Evolutionary conservation across 2,329 filamentous ascomycete species (phyloP), one percentile per base, ranked within the genome.

Genomic region (Neopestalotiopsis sp.): DNA sequence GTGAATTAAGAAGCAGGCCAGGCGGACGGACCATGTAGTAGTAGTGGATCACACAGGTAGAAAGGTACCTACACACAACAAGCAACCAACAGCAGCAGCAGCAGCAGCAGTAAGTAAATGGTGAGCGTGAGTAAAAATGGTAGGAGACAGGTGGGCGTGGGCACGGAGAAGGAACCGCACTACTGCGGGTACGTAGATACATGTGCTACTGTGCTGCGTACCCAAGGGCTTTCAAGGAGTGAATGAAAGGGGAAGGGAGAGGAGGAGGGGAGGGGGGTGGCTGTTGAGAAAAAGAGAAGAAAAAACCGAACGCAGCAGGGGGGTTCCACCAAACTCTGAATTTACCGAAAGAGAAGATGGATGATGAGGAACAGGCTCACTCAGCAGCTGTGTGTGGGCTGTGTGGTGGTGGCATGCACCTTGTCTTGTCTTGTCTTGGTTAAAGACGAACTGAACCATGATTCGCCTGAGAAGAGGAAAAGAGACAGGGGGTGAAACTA

Each of bases 361-460:
- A 56, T 38, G 34, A 38, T 6, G 34, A 52, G 45, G 42, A 20
- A 52, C 17, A 52, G n/a, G 45, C 45, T 52, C 45, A 52, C 24
- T 59, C 24, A 34, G 57, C 57, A 28, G 57, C 59, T 30, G 30
- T 62, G 34, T 10, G 59, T 20, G 59, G 30, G n/a, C 32, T 30
- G 59, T 34, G 34, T 20, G 30, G 34, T 30, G 13, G 64, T 57
- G 65, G 65, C 56, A 67, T 45, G 52, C 56, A 60, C 65, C 65
- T 32, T 59, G 65, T 38, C 34, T 42, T 52, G 49, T 32, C 57
- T 59, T 59, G 57, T 59, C 57, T 59, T 52, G 45, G 45, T 52
- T 52, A 59, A 34, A 40, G 32, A 62, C 59, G 30, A 62, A 30
- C 59, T 62, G 32, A 62, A 62, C 59, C 59, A 40, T 58, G 38